phyloP scores from a whole-genome alignment of 768 basidiomycete species.

The Termitomyces sp. region DNA sequence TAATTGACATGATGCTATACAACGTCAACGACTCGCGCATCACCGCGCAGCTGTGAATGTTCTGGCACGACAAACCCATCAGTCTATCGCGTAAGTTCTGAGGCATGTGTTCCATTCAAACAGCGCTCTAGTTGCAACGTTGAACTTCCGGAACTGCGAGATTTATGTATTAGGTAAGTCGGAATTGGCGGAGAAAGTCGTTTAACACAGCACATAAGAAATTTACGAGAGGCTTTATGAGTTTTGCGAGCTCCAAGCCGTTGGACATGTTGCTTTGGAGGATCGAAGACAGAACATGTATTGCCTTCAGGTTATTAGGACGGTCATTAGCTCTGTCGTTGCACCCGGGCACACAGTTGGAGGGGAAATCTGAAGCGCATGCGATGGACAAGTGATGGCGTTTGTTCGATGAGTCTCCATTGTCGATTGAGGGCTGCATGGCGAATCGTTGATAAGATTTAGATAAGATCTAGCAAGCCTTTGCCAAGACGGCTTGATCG shows the following conservation, averaged over 20 bases:
- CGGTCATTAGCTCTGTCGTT: no score
- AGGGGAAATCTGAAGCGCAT: no score
- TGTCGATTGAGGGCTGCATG: no score
- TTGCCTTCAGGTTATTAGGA: background rate
- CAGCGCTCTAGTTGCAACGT: no score
- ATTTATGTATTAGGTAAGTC: background rate
- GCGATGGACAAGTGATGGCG: no score
- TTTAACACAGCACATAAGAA: background rate
- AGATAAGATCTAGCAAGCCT: background rate
- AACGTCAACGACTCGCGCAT: no score
- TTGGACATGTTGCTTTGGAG: background rate
- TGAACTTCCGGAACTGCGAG: background rate
- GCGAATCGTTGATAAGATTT: background rate
- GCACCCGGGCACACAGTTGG: no score
- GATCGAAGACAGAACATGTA: background rate
- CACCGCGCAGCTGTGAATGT: no score
- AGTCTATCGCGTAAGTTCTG: background rate
- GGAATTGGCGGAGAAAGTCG: background rate
- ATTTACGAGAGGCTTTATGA: background rate
- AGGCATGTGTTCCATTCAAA: background rate
- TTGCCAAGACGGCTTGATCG: background rate
- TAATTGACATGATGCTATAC: no score
- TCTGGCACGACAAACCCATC: no score
- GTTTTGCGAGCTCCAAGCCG: background rate
- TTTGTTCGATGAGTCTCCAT: no score